Evolutionary conservation across 768 basidiomycete genomes (phyloP).

Genomic region (Agaricus subrufescens): DNA sequence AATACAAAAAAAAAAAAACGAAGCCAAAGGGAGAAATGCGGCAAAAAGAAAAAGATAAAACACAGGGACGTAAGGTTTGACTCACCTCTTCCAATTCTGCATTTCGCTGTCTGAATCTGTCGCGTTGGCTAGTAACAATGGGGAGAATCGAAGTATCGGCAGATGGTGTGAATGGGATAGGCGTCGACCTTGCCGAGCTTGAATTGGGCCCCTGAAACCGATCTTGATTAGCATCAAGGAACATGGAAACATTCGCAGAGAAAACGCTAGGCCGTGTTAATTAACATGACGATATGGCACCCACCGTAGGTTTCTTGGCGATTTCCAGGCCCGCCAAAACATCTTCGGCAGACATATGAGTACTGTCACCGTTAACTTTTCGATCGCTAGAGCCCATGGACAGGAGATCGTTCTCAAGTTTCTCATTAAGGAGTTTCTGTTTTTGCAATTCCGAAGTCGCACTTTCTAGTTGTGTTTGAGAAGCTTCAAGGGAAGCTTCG

Average conservation of each 20-base stretch:
- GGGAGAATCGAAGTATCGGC: slow-evolving; percentile 96
- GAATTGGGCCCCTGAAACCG: slow-evolving; percentile 13
- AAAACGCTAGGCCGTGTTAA: not conserved
- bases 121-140: slow-evolving; percentile 95
- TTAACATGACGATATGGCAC: slow-evolving; percentile 11
- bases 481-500: slow-evolving; percentile 56
- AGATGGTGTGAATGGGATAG: slow-evolving; percentile 66
- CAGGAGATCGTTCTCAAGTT: slow-evolving; percentile 86
- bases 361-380: slow-evolving; percentile 9
- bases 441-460: slow-evolving; percentile 68
- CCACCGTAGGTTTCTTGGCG: slow-evolving; percentile 47
- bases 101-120: slow-evolving; percentile 96
- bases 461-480: slow-evolving; percentile 53
- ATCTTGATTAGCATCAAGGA: not conserved
- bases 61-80: not conserved
- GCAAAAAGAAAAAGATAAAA: not conserved
- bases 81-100: slow-evolving; percentile 92
- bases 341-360: slow-evolving; percentile 37
- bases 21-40: not conserved
- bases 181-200: slow-evolving; percentile 44
- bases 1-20: not conserved
- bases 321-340: slow-evolving; percentile 72
- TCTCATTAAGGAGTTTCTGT: slow-evolving; percentile 79
- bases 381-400: slow-evolving; percentile 63
- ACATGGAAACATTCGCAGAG: not conserved